Percentiles rank a stretch among this genome's conserved stretches.
These are phyloP conservation scores for Nakataea oryzae DNA, from an alignment of 2,329 filamentous ascomycete species.

Conservation along the genomic window DNA sequence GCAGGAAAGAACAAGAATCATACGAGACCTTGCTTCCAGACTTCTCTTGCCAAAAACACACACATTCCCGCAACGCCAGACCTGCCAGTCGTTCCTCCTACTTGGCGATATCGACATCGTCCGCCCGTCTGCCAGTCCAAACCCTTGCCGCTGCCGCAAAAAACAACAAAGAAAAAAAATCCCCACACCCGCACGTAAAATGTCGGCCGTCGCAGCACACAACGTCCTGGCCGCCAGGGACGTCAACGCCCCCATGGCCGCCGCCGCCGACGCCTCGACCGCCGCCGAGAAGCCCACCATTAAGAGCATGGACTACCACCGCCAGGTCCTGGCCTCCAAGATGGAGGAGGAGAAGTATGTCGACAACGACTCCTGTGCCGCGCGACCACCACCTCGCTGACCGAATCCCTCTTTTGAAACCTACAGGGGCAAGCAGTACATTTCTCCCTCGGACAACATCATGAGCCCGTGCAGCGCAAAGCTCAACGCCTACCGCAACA, in stretches of 20 bases:
- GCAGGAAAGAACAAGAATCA: too few species aligned
- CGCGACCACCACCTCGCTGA: neutral
- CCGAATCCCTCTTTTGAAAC: neutral
- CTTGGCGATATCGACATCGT: too few species aligned
- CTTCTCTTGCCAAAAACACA: too few species aligned
- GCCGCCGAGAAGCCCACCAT: slow-evolving; percentile 46
- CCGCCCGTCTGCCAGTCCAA: too few species aligned
- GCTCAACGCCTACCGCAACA: slow-evolving; percentile 69
- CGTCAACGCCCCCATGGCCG: slow-evolving; percentile 44
- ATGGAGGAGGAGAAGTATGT: slow-evolving; percentile 57
- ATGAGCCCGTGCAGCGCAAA: slow-evolving; percentile 81
- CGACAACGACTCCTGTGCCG: neutral
- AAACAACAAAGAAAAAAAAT: neutral
- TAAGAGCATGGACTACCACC: slow-evolving; percentile 68
- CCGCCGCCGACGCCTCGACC: slow-evolving; percentile 28
- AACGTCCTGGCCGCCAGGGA: slow-evolving; percentile 40
- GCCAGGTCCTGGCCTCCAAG: slow-evolving; percentile 63
- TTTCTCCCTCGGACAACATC: slow-evolving; percentile 81
- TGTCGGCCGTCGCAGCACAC: neutral
- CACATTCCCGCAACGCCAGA: too few species aligned
- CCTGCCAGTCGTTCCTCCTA: too few species aligned
- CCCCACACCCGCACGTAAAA: slow-evolving; percentile 3
- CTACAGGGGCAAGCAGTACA: slow-evolving; percentile 35
- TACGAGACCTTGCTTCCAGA: too few species aligned
- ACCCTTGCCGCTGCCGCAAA: too few species aligned